Conservation (phyloP, 2,329 filamentous ascomycete species). For the Leptographium lundbergii region DNA sequence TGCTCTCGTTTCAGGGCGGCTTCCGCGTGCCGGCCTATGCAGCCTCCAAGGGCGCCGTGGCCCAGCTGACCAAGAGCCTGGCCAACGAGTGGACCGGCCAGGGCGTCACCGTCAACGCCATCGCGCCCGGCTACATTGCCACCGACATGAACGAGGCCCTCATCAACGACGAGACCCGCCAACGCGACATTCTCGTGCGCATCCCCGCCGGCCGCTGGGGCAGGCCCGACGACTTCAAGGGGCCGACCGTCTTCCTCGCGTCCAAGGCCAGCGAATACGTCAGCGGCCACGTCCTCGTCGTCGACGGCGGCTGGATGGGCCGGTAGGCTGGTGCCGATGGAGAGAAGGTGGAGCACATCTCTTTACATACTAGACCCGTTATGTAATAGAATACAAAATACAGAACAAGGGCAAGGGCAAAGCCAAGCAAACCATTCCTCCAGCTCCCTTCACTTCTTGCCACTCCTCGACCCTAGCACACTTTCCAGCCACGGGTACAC, state of each 20-base stretch:
- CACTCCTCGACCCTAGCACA: slow-evolving; percentile 26
- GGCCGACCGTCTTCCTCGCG: slow-evolving; percentile 64
- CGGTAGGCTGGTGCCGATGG: slow-evolving; percentile 32
- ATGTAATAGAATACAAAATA: neutral
- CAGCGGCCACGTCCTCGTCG: slow-evolving; percentile 66
- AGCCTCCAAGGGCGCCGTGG: slow-evolving; percentile 73
- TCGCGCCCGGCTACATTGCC: slow-evolving; percentile 80
- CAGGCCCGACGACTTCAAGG: slow-evolving; percentile 76
- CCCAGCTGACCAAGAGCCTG: slow-evolving; percentile 72
- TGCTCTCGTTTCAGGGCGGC: slow-evolving; percentile 77
- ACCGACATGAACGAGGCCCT: slow-evolving; percentile 92
- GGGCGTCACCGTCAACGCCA: slow-evolving; percentile 75
- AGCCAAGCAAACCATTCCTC: neutral
- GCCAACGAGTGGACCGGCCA: slow-evolving; percentile 76
- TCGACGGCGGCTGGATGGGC: slow-evolving; percentile 92
- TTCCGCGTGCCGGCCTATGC: slow-evolving; percentile 83
- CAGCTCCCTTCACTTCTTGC: neutral
- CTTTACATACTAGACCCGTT: neutral
- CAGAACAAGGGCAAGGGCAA: neutral
- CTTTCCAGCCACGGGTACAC: slow-evolving; percentile 52
- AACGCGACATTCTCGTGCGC: slow-evolving; percentile 60
- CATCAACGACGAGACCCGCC: slow-evolving; percentile 56
- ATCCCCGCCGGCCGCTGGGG: slow-evolving; percentile 84
- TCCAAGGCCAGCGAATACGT: slow-evolving; percentile 69
- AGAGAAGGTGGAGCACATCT: neutral